Conservation (phyloP, 2,329 filamentous ascomycete species). For the Sporothrix inflata region DNA sequence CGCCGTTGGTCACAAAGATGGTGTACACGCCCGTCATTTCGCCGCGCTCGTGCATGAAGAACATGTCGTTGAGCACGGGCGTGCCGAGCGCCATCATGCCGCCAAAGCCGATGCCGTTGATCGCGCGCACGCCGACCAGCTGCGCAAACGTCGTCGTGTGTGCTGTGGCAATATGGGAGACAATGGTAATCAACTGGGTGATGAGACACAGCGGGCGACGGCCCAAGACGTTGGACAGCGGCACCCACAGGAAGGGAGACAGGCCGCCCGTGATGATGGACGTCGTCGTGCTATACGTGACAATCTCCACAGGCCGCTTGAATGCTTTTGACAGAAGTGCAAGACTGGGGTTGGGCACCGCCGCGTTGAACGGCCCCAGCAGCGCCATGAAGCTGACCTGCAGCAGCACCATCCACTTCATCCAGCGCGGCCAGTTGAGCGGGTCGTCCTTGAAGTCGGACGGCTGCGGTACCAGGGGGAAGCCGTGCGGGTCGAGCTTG, state of each 20-base stretch:
- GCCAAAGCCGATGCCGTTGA: slow-evolving; percentile 33
- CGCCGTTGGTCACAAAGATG: slow-evolving; percentile 33
- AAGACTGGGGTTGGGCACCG: slow-evolving; percentile 31
- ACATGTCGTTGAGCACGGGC: slow-evolving; percentile 34
- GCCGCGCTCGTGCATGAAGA: slow-evolving; percentile 34
- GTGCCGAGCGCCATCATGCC: slow-evolving; percentile 33
- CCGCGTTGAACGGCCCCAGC: slow-evolving; percentile 33
- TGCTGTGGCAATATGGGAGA: slow-evolving; percentile 29
- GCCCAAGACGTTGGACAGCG: slow-evolving; percentile 32
- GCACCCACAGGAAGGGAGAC: slow-evolving; percentile 29
- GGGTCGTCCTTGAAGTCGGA: slow-evolving; percentile 31
- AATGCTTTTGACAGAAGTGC: slow-evolving; percentile 27
- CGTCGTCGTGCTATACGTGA: slow-evolving; percentile 32
- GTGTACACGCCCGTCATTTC: slow-evolving; percentile 33
- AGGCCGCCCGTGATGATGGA: slow-evolving; percentile 31
- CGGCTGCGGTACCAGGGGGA: slow-evolving; percentile 32
- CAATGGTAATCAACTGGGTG: slow-evolving; percentile 27
- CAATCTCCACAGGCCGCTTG: slow-evolving; percentile 23
- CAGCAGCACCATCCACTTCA: slow-evolving; percentile 33
- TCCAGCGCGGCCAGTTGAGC: slow-evolving; percentile 34
- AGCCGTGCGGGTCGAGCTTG: slow-evolving; percentile 31
- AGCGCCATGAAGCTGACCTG: slow-evolving; percentile 34
- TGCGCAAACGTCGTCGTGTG: slow-evolving; percentile 24
- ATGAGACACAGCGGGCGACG: slow-evolving; percentile 32
- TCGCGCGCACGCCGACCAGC: slow-evolving; percentile 29